phyloP scores from a whole-genome alignment of 208 protist species.

The Leptomonas pyrrhocoris region DNA sequence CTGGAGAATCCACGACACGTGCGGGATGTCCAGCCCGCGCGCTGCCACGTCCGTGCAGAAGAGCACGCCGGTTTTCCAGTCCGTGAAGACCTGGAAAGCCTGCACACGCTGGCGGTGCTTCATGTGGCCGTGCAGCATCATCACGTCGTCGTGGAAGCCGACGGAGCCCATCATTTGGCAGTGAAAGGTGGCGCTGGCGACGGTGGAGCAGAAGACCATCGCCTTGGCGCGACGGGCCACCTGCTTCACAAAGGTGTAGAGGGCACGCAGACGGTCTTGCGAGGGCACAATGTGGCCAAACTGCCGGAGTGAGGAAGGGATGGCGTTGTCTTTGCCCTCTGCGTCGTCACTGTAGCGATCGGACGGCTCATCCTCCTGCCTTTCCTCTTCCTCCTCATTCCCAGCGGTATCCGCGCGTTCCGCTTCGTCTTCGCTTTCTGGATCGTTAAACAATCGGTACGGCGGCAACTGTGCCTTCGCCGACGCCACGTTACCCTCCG shows the following conservation, averaged over 20 bases:
- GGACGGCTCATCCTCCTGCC: slow-evolving; percentile 10
- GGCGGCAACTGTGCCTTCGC: slow-evolving; percentile 34
- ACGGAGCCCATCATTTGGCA: slow-evolving; percentile 99
- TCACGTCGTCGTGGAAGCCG: slow-evolving; percentile 96
- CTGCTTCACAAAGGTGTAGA: slow-evolving; percentile 98
- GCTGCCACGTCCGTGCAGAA: slow-evolving; percentile 96
- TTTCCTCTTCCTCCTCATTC: slow-evolving; percentile 13
- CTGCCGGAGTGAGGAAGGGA: slow-evolving; percentile 83
- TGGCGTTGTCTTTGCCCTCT: slow-evolving; percentile 52
- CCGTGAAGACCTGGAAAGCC: slow-evolving; percentile 90
- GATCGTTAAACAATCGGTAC: slow-evolving; percentile 51
- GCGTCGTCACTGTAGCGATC: slow-evolving; percentile 13
- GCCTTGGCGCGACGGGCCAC: slow-evolving; percentile 95
- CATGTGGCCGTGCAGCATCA: slow-evolving; percentile 96
- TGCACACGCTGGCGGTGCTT: slow-evolving; percentile 94
- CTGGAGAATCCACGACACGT: slow-evolving; percentile 97
- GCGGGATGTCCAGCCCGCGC: slow-evolving; percentile 95
- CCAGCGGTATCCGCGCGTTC: background rate
- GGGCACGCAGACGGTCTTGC: slow-evolving; percentile 67
- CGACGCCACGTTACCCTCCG: background rate
- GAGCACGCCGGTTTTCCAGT: slow-evolving; percentile 88
- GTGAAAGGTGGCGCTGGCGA: slow-evolving; percentile 98
- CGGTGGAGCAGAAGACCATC: slow-evolving; percentile 98
- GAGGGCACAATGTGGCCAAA: slow-evolving; percentile 78
- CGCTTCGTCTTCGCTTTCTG: slow-evolving; percentile 24